phyloP scores from a whole-genome alignment of 78 protist species.

The Protostelium mycophagum region DNA sequence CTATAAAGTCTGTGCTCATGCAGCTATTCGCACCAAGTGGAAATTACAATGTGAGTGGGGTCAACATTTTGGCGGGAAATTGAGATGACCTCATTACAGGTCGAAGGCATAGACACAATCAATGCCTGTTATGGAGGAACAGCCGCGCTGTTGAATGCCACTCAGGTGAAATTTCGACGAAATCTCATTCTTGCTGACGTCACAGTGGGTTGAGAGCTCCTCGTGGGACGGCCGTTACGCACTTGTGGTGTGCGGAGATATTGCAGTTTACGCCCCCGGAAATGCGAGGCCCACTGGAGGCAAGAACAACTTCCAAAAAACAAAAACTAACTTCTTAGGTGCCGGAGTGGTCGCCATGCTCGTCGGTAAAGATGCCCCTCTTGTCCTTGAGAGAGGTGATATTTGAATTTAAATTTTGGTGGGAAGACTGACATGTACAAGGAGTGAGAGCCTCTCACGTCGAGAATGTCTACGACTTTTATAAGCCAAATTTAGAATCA shows the following conservation, averaged over 20 bases:
- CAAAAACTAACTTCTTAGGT: too few relatives aligned
- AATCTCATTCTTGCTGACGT: too few relatives aligned
- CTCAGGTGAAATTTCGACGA: too few relatives aligned
- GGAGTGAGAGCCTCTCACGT: conserved; percentile 71
- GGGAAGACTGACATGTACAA: background rate
- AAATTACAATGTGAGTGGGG: conserved; percentile 54
- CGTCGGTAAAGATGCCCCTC: conserved; percentile 95
- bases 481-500: conserved; percentile 86
- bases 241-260: conserved; percentile 86
- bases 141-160: conserved; percentile 83
- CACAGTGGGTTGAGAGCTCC: conserved; percentile 88
- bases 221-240: conserved; percentile 94
- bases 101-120: conserved; percentile 73
- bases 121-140: conserved; percentile 98
- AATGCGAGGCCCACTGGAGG: conserved; percentile 84
- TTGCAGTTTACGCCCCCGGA: conserved; percentile 86
- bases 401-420: background rate
- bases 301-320: too few relatives aligned
- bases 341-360: conserved; percentile 96
- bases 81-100: background rate
- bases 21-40: conserved; percentile 73
- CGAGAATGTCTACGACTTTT: conserved; percentile 92
- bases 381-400: conserved; percentile 63
- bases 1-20: conserved; percentile 83
- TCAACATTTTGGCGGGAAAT: too few relatives aligned